Base-by-base conservation (phyloP, 441 rosid species). In the Theobroma grandiflorum region DNA sequence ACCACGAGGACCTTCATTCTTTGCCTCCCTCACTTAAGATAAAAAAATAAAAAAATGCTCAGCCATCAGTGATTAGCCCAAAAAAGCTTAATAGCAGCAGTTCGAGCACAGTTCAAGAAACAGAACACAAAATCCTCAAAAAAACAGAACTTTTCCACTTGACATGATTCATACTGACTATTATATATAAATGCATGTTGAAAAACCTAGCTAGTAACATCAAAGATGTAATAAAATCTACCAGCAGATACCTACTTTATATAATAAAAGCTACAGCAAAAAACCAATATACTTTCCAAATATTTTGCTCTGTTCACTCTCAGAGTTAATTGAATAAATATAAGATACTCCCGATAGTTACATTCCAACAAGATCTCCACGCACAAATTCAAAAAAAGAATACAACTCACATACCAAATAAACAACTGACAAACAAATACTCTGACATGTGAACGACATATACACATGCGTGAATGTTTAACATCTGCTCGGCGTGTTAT, bases 21-120 rank as follows among this genome's bases (percentile, higher is more conserved):
- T 84, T 14, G 75, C 65, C 70, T 84, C 86, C 58, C 84, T 84
- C 84, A 78, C 86, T 84, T 77, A 2, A 14, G 18, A 38, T 77
- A 2, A 14, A 38, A 38, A 40, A 6, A 12, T 35, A 50, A 62
- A 15, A 11, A 66, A 53, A 66, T 31, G 15, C 6, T 0, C n/a
- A 11, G 71, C 47, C 7, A 52, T 50, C 40, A 77, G 40, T 8
- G 1, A 59, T 8, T 45, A 16, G 22, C 52, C 20, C 55, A 67
- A 58, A 16, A 59, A 22, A 20, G 8, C 14, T 35, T n/a, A 42
- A 33, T 0, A 4, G 55, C n/a, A 15, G 2, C 16, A 15, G 31
- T 22, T 35, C 8, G 26, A 64, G 38, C 45, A 38, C 12, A 40
- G 71, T 26, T 66, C 71, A 40, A 65, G 47, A 65, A 65, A 64